phyloP scores from a whole-genome alignment of 192 early-diverging fungal species.

The Martensiomyces pterosporus region DNA sequence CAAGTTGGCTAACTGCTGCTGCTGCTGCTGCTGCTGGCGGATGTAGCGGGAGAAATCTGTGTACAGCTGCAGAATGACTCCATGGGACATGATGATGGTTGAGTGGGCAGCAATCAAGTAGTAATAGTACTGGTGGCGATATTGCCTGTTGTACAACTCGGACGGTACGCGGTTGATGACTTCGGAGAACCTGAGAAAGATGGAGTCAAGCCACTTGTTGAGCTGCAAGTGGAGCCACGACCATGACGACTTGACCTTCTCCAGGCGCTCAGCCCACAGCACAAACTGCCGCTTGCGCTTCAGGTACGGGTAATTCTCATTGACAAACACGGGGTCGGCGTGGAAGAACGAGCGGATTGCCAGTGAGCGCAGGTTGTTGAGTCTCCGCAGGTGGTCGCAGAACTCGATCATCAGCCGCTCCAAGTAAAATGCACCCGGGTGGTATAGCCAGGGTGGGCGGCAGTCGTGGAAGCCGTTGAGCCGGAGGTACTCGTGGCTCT shows the following conservation, averaged over 20 bases:
- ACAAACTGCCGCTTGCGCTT: conserved; percentile 21
- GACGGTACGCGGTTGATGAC: conserved; percentile 38
- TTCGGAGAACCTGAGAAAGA: conserved; percentile 43
- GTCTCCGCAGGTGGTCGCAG: conserved; percentile 44
- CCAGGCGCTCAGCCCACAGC: conserved; percentile 39
- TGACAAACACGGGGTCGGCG: conserved; percentile 36
- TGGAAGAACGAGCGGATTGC: conserved; percentile 47
- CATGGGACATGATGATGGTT: conserved; percentile 50
- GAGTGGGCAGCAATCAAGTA: conserved; percentile 50
- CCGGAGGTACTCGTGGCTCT: conserved; percentile 28
- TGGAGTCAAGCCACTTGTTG: conserved; percentile 51
- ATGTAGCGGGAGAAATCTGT: conserved; percentile 40
- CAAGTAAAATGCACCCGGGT: conserved; percentile 39
- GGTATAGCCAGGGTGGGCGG: conserved; percentile 46
- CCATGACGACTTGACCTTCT: conserved; percentile 46
- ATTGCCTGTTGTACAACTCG: conserved; percentile 43
- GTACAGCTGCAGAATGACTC: conserved; percentile 43
- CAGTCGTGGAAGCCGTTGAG: conserved; percentile 47
- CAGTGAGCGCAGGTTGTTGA: conserved; percentile 46
- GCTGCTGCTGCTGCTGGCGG: conserved; percentile 19
- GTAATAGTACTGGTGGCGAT: conserved; percentile 51
- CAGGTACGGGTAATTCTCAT: conserved; percentile 43
- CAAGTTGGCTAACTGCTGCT: too few relatives aligned
- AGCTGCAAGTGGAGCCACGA: conserved; percentile 51
- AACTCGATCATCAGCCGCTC: conserved; percentile 53